Evolutionary conservation across 352 stramenopile species (phyloP).

Genomic region (Peronospora destructor): DNA sequence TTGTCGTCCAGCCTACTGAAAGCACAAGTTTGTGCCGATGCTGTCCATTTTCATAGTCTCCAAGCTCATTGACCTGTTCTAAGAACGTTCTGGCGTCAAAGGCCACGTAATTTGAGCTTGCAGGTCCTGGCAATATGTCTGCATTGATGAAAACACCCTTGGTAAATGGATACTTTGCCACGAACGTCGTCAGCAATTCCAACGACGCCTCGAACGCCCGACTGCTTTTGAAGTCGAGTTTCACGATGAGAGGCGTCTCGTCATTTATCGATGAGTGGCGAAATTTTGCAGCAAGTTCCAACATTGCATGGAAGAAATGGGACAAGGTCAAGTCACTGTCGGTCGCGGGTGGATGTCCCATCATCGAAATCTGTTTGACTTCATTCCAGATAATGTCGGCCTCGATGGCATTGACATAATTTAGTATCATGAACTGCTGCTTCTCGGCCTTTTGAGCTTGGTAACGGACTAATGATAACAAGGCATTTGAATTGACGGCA

Average conservation of each 20-base stretch:
- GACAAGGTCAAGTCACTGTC: constrained; percentile 46
- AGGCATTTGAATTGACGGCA: constrained; percentile 46
- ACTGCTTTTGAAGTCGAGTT: constrained; percentile 67
- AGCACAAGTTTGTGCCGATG: constrained; percentile 61
- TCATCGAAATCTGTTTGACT: constrained; percentile 39
- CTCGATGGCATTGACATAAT: constrained; percentile 56
- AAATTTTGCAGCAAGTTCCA: constrained; percentile 20
- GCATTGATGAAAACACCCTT: constrained; percentile 61
- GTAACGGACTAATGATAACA: constrained; percentile 25
- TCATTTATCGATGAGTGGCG: constrained; percentile 3
- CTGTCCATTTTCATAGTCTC: constrained; percentile 15
- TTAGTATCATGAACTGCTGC: constrained; percentile 8
- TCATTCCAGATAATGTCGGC: constrained; percentile 68
- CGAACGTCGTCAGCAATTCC: constrained; percentile 31
- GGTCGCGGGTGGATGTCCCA: constrained; percentile 56
- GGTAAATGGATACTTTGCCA: constrained; percentile 39
- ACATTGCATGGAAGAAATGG: constrained; percentile 45
- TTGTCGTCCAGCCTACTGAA: constrained; percentile 66
- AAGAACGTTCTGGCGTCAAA: constrained; percentile 53
- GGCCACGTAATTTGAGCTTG: constrained; percentile 28
- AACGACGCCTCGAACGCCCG: constrained; percentile 35
- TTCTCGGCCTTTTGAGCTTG: constrained; percentile 24
- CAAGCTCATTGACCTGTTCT: constrained; percentile 30
- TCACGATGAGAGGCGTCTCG: constrained; percentile 53
- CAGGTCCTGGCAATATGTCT: constrained; percentile 55